phyloP scores from a whole-genome alignment of 2,329 filamentous ascomycete genomes.

The Hypoxylon sp. region DNA sequence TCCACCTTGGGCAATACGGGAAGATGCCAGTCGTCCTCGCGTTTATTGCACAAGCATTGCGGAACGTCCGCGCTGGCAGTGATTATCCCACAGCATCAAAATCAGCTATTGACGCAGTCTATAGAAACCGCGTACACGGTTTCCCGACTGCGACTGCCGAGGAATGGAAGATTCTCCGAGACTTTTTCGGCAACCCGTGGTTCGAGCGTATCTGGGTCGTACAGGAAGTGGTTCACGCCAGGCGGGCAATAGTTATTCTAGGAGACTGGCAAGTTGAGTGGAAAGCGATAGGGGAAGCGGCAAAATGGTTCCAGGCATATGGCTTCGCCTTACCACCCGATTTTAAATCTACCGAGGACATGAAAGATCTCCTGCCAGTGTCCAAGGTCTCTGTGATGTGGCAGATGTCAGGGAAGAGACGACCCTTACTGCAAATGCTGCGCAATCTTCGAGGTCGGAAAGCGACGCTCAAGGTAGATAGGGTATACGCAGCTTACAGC shows the following conservation, averaged over 20 bases:
- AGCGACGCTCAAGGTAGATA: conserved; percentile 38
- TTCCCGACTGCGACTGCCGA: conserved; percentile 28
- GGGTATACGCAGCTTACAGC: conserved; percentile 41
- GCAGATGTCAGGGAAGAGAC: conserved; percentile 30
- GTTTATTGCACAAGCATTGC: conserved; percentile 38
- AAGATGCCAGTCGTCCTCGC: conserved; percentile 40
- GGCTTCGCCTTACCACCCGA: conserved; percentile 38
- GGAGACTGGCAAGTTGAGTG: conserved; percentile 42
- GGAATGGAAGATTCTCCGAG: conserved; percentile 35
- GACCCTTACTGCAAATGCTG: conserved; percentile 33
- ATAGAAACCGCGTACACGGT: conserved; percentile 40
- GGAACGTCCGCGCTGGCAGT: conserved; percentile 30
- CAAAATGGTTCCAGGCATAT: conserved; percentile 34
- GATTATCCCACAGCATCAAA: conserved; percentile 27
- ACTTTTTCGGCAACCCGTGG: conserved; percentile 40
- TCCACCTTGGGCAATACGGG: conserved; percentile 26
- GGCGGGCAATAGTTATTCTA: conserved; percentile 31
- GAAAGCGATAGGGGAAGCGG: conserved; percentile 35
- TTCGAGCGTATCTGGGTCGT: conserved; percentile 44
- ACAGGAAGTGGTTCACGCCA: conserved; percentile 39
- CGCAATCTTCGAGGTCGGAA: conserved; percentile 36
- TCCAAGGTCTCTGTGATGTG: conserved; percentile 33
- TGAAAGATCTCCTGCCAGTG: conserved; percentile 34
- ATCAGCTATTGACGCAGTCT: conserved; percentile 25
- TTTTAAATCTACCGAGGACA: conserved; percentile 25